phyloP scores from a whole-genome alignment of 2,329 filamentous ascomycete species.

The Stemphylium beticola region DNA sequence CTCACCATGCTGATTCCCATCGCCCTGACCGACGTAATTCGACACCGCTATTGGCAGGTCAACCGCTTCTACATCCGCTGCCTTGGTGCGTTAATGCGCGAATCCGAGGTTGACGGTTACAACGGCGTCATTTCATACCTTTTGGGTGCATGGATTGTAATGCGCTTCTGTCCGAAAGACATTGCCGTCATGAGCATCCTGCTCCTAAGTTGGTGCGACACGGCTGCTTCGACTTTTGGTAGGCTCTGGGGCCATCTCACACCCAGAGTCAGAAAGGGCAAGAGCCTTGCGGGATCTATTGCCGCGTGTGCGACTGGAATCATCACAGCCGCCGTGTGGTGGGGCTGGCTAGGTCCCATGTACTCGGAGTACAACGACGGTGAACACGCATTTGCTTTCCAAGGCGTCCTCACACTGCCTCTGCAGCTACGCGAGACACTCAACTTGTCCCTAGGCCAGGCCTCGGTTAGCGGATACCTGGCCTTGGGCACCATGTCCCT shows the following conservation, averaged over 20 bases:
- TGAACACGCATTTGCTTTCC: constrained; percentile 77
- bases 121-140: constrained; percentile 98
- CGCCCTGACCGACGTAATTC: constrained; percentile 77
- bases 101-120: constrained; percentile 91
- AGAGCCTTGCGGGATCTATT: constrained; percentile 87
- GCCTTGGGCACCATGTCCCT: constrained; percentile 83
- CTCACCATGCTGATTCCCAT: constrained; percentile 84
- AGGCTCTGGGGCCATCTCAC: constrained; percentile 89
- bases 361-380: constrained; percentile 46
- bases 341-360: constrained; percentile 78
- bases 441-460: constrained; percentile 64
- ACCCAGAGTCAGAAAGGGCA: constrained; percentile 80
- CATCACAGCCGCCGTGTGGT: constrained; percentile 83
- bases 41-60: constrained; percentile 79
- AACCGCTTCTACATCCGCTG: constrained; percentile 86
- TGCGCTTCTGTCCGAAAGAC: constrained; percentile 91
- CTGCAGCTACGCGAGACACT: constrained; percentile 62
- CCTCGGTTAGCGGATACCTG: constrained; percentile 70
- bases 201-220: constrained; percentile 96
- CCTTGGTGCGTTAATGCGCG: constrained; percentile 92
- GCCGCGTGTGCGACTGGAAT: constrained; percentile 85
- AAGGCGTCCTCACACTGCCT: constrained; percentile 76
- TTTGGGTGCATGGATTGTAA: constrained; percentile 83
- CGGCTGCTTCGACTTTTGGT: constrained; percentile 92
- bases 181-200: constrained; percentile 87